Conservation (phyloP, 495 filamentous ascomycete species). For the Eremomyces bilateralis region DNA sequence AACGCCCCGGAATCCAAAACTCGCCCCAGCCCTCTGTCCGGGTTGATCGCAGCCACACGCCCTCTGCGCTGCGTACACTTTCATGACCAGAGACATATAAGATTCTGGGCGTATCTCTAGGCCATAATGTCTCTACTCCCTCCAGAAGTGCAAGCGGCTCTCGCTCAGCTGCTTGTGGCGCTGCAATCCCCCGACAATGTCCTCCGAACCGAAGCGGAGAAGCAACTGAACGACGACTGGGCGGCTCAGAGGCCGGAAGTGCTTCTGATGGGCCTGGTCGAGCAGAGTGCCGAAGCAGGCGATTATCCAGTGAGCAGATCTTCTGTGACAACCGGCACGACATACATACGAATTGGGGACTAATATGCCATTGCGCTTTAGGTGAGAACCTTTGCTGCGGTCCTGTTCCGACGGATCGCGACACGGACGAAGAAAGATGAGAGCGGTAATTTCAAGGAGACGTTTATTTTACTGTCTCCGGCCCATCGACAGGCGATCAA, state of each 20-base stretch:
- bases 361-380: too few species aligned
- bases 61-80: too few species aligned
- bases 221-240: constrained; percentile 78
- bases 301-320: too few species aligned
- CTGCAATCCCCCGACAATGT: constrained; percentile 80
- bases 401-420: constrained; percentile 85
- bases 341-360: too few species aligned
- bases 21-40: too few species aligned
- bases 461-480: constrained; percentile 52
- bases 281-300: too few species aligned
- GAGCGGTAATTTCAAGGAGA: constrained; percentile 49
- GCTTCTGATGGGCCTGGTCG: constrained; percentile 77
- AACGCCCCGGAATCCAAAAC: too few species aligned
- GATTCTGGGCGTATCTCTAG: too few species aligned
- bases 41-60: too few species aligned
- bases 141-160: constrained; percentile 56
- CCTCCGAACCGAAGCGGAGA: constrained; percentile 66
- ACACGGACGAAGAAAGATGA: constrained; percentile 62
- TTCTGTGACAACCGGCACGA: too few species aligned
- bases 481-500: constrained; percentile 59
- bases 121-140: constrained; percentile 64
- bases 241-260: constrained; percentile 57
- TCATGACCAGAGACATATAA: too few species aligned
- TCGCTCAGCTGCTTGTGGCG: constrained; percentile 64
- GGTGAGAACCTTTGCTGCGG: constrained; percentile 75